These are phyloP conservation scores for Aspergillus olivimuriae DNA, from an alignment of 495 filamentous ascomycete genomes.

Conservation along the genomic window DNA sequence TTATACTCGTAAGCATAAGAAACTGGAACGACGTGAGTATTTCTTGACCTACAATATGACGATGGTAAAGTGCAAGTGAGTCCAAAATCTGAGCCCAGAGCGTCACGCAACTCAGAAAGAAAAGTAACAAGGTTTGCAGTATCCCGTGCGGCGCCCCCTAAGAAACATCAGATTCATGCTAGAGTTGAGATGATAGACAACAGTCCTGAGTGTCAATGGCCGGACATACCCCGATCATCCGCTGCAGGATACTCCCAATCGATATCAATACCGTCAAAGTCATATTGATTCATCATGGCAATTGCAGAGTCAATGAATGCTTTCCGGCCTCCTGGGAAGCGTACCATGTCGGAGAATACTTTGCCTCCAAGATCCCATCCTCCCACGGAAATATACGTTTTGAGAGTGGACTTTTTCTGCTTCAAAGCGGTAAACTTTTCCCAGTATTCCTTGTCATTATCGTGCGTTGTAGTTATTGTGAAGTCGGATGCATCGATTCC, in stretches of 20 bases:
- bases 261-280: conserved; percentile 47
- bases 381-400: conserved; percentile 3
- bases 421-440: neutral
- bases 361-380: conserved; percentile 1
- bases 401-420: neutral
- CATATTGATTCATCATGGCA: conserved; percentile 32
- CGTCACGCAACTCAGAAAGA: conserved; percentile 21
- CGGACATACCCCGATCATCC: conserved; percentile 34
- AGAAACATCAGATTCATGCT: neutral
- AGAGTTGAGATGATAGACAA: neutral
- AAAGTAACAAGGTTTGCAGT: conserved; percentile 36
- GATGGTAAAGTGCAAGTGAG: neutral
- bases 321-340: conserved; percentile 7
- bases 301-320: conserved; percentile 34
- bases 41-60: neutral
- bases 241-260: conserved; percentile 41
- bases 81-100: neutral
- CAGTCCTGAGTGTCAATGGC: too few species aligned
- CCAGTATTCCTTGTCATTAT: neutral
- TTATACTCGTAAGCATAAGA: neutral
- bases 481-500: neutral
- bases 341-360: conserved; percentile 7
- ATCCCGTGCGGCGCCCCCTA: conserved; percentile 27
- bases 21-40: neutral
- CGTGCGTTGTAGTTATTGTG: neutral